Percentiles rank a stretch among this genome's conserved stretches.
These are phyloP conservation scores for Fonsecaea pedrosoi DNA, from an alignment of 2,329 filamentous ascomycete species.

Conservation along the genomic window DNA sequence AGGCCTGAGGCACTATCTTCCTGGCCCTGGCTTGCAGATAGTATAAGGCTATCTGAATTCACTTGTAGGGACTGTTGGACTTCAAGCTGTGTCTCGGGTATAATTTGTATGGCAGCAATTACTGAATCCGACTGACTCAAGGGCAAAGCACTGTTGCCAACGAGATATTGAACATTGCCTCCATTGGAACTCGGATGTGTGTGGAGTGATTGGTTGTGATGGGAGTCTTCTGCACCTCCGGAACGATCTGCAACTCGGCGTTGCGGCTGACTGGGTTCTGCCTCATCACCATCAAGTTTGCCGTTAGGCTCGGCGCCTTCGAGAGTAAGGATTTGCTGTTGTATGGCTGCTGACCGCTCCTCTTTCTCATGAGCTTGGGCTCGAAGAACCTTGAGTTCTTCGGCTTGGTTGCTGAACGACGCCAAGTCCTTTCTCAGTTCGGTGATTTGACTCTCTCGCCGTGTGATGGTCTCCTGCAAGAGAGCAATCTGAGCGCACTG, in stretches of 20 bases:
- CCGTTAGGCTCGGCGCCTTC: constrained; percentile 26
- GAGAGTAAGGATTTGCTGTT: constrained; percentile 20
- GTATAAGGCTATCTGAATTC: not conserved
- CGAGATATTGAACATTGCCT: not conserved
- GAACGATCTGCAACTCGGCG: constrained; percentile 25
- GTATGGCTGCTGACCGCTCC: constrained; percentile 8
- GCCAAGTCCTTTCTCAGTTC: constrained; percentile 6
- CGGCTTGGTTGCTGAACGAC: not conserved
- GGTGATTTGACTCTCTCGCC: constrained; percentile 15
- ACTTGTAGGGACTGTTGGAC: constrained; percentile 3
- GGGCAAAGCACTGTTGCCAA: not conserved
- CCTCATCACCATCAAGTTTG: constrained; percentile 14
- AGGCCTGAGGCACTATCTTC: not conserved
- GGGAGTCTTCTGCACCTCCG: not conserved
- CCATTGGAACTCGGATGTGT: not conserved
- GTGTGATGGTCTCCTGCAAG: constrained; percentile 9
- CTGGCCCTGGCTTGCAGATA: not conserved
- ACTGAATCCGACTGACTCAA: not conserved
- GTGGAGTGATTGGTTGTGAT: not conserved
- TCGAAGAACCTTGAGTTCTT: constrained; percentile 13
- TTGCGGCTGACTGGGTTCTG: not conserved
- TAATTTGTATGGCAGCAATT: not conserved
- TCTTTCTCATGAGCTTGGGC: constrained; percentile 15
- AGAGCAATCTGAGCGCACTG: constrained; percentile 12
- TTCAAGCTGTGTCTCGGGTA: constrained; percentile 32